Percentiles rank a stretch among this genome's conserved stretches.
phyloP scores from a whole-genome alignment of 352 stramenopile genomes.

The Phytophthora aleatoria region DNA sequence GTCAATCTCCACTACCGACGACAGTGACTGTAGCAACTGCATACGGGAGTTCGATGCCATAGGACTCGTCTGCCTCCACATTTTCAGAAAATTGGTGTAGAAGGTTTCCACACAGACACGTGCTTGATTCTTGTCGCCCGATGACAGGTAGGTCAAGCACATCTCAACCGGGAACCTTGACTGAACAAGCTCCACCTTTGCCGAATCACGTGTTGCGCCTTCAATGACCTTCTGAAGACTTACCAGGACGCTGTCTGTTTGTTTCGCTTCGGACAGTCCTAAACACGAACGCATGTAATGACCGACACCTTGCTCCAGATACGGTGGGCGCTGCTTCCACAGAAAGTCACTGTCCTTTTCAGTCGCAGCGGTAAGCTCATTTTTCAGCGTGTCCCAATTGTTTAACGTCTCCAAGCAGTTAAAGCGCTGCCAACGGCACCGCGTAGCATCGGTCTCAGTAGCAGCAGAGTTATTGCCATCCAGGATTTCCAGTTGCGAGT shows the following conservation, averaged over 20 bases:
- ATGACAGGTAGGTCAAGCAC: slow-evolving; percentile 48
- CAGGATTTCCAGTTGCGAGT: slow-evolving; percentile 45
- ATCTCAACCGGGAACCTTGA: slow-evolving; percentile 59
- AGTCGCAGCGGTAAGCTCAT: slow-evolving; percentile 40
- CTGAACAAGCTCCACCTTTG: slow-evolving; percentile 45
- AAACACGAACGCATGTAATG: slow-evolving; percentile 57
- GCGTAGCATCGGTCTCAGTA: slow-evolving; percentile 46
- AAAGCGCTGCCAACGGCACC: slow-evolving; percentile 70
- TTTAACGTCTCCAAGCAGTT: slow-evolving; percentile 73
- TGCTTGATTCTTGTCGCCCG: slow-evolving; percentile 49
- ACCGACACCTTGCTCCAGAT: slow-evolving; percentile 66
- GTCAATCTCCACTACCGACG: slow-evolving; percentile 68
- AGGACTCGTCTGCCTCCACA: slow-evolving; percentile 63
- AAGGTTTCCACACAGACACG: slow-evolving; percentile 67
- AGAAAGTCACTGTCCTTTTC: slow-evolving; percentile 37
- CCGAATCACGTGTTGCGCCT: slow-evolving; percentile 29
- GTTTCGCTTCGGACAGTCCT: slow-evolving; percentile 31
- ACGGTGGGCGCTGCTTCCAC: slow-evolving; percentile 67
- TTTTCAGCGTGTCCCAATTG: slow-evolving; percentile 63
- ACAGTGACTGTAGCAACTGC: slow-evolving; percentile 67
- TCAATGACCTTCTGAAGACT: slow-evolving; percentile 31
- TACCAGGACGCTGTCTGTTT: slow-evolving; percentile 19
- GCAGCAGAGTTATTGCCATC: slow-evolving; percentile 33
- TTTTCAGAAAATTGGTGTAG: slow-evolving; percentile 50
- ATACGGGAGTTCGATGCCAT: slow-evolving; percentile 53